These are phyloP conservation scores for Prunus armeniaca DNA, from an alignment of 306 rosid genomes.

Conservation along the genomic window DNA sequence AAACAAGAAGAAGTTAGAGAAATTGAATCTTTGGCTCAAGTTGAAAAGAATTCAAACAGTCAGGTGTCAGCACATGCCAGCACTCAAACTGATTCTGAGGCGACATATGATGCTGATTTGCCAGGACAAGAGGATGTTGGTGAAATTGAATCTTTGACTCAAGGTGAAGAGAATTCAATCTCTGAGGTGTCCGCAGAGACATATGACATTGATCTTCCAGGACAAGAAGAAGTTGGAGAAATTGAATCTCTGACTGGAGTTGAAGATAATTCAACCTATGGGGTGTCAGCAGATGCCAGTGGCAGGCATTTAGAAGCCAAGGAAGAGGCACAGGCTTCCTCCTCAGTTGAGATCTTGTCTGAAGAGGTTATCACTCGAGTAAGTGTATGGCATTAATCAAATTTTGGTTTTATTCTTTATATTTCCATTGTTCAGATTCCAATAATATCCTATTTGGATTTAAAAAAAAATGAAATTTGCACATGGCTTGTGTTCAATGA, in stretches of 20 bases:
- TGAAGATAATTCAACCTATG: slow-evolving; percentile 18
- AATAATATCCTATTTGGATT: background rate
- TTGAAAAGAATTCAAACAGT: slow-evolving; percentile 17
- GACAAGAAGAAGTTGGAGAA: slow-evolving; percentile 4
- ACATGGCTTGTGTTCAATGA: background rate
- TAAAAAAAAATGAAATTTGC: background rate
- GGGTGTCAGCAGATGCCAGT: slow-evolving; percentile 18
- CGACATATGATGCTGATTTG: slow-evolving; percentile 6
- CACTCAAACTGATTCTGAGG: slow-evolving; percentile 8
- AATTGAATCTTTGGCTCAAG: slow-evolving; percentile 13
- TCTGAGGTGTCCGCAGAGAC: slow-evolving; percentile 16
- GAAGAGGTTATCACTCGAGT: slow-evolving; percentile 36
- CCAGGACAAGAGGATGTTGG: slow-evolving; percentile 10
- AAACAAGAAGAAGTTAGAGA: slow-evolving; percentile 12
- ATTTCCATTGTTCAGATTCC: background rate
- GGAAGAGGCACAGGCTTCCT: slow-evolving; percentile 15
- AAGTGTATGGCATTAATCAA: slow-evolving; percentile 25
- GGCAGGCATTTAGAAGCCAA: slow-evolving; percentile 32
- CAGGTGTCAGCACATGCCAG: slow-evolving; percentile 17
- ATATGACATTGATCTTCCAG: slow-evolving; percentile 6
- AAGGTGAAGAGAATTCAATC: slow-evolving; percentile 15
- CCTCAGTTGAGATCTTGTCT: slow-evolving; percentile 19
- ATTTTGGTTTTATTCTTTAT: background rate
- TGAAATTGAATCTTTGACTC: slow-evolving; percentile 13
- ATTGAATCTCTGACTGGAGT: slow-evolving; percentile 9